These are phyloP conservation scores for Vitis labrusca DNA, from an alignment of 164 flowering plant genomes.

Conservation along the genomic window DNA sequence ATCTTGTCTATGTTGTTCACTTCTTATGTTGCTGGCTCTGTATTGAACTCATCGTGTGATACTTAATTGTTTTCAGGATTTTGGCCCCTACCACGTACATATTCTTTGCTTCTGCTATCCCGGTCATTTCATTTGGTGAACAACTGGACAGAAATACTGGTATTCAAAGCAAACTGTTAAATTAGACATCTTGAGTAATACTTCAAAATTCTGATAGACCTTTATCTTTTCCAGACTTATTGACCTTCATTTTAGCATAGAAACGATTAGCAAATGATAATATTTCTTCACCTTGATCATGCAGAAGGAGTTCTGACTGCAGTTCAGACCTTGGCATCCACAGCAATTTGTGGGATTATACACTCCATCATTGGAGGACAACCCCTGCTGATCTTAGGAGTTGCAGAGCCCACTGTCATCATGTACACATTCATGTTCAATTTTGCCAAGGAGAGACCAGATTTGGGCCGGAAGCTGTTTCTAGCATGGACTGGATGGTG, in stretches of 20 bases:
- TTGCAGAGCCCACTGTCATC: conserved; percentile 97
- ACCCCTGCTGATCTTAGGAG: conserved; percentile 91
- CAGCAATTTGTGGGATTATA: conserved; percentile 89
- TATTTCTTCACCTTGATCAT: conserved; percentile 6
- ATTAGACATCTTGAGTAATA: too few species aligned
- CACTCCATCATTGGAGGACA: conserved; percentile 97
- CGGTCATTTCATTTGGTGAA: conserved; percentile 95
- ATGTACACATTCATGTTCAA: conserved; percentile 98
- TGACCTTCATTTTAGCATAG: too few species aligned
- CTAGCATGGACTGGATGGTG: conserved; percentile 97
- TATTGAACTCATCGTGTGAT: background rate
- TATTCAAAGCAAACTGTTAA: conserved; percentile 15
- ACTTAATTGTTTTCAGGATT: conserved; percentile 52
- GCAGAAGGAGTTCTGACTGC: conserved; percentile 94
- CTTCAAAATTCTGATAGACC: too few species aligned
- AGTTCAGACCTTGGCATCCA: conserved; percentile 94
- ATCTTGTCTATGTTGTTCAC: conserved; percentile 9
- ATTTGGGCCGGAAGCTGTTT: conserved; percentile 79
- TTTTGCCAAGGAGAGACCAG: conserved; percentile 81
- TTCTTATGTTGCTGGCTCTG: background rate
- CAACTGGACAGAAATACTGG: conserved; percentile 92
- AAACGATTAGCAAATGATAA: too few species aligned
- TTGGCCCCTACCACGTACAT: conserved; percentile 96
- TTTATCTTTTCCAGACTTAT: too few species aligned
- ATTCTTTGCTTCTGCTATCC: conserved; percentile 95